Base-by-base conservation (phyloP, 805 yeast genomes). In the Kregervanrija delftensis region DNA sequence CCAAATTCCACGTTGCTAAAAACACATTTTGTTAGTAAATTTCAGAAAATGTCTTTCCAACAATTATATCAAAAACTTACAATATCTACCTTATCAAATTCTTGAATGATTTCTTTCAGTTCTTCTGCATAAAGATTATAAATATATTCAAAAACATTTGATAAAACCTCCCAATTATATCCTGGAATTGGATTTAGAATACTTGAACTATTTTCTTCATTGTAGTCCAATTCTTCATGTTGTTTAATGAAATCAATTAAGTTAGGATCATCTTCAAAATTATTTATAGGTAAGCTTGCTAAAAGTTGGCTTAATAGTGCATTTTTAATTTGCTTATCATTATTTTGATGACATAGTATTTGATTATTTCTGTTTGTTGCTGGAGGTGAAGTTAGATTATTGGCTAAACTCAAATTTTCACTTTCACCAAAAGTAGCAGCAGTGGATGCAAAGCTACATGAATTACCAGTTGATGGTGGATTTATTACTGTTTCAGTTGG, bases 111-210 rank as follows among this genome's bases (percentile, higher is more conserved):
- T 2, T 42, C 49, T 30, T 53, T 47, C 47, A 55, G 48, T 39
- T 52, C 61, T 9, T 48, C 43, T 1, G 51, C 44, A 41, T 56
- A 61, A 1, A 50, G 48, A 33, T 43, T 46, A 30, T 57, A 54
- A 16, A 60, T 51, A 12, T 35, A 30, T 32, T 55, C 57, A 45
- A 57, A 60, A 1, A 55, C 52, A 10, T 33, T 34, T 0, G 58
- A 49, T 8, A 61, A 35, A 12, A 42, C 38, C 2, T 51, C 54
- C 65, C 63, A 60, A 34, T 61, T 42, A 15, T 52, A 59, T 5
- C 48, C 30, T 8, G 60, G 53, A 2, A 60, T 39, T 15, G 33
- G 33, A 32, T 48, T 49, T 11, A 47, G 33, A 4, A 41, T 37
- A 11, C 48, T 49, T 38, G 42, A 37, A 13, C 35, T 35, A 14